These are phyloP conservation scores for Lasiosphaeria hispida DNA, from an alignment of 495 filamentous ascomycete species.

Conservation along the genomic window DNA sequence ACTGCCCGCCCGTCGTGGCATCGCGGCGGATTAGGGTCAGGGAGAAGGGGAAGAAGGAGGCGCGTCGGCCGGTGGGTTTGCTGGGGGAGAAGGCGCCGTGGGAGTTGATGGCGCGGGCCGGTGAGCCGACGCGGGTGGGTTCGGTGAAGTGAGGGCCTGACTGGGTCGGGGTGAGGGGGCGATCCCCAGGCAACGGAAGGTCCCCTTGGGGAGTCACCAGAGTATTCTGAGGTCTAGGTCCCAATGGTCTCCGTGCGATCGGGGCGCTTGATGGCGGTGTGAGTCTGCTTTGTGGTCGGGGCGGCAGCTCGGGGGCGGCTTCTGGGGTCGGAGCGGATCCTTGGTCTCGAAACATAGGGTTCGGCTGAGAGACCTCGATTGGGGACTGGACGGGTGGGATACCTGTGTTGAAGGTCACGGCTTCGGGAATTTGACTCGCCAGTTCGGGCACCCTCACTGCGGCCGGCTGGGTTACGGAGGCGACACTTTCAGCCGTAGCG, in stretches of 20 bases:
- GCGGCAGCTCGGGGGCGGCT: neutral
- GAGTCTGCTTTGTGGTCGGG: constrained; percentile 2
- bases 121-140: constrained; percentile 1
- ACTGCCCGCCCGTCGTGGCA: constrained; percentile 73
- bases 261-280: neutral
- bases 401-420: neutral
- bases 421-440: constrained; percentile 17
- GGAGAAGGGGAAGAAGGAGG: constrained; percentile 43
- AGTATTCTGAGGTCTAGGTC: constrained; percentile 3
- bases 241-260: constrained; percentile 15
- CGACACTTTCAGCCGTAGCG: neutral
- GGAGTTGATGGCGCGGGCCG: neutral
- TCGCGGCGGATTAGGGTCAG: constrained; percentile 89
- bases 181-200: neutral
- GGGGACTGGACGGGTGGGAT: neutral
- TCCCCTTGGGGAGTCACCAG: neutral
- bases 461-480: neutral
- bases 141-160: neutral
- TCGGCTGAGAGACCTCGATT: constrained; percentile 19
- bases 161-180: constrained; percentile 18
- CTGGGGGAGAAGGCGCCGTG: constrained; percentile 3
- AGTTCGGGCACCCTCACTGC: constrained; percentile 12
- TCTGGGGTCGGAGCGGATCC: neutral
- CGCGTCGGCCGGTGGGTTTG: neutral
- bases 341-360: constrained; percentile 24